These are phyloP conservation scores for Psilocybe sp. DNA, from an alignment of 768 basidiomycete genomes.

Conservation along the genomic window DNA sequence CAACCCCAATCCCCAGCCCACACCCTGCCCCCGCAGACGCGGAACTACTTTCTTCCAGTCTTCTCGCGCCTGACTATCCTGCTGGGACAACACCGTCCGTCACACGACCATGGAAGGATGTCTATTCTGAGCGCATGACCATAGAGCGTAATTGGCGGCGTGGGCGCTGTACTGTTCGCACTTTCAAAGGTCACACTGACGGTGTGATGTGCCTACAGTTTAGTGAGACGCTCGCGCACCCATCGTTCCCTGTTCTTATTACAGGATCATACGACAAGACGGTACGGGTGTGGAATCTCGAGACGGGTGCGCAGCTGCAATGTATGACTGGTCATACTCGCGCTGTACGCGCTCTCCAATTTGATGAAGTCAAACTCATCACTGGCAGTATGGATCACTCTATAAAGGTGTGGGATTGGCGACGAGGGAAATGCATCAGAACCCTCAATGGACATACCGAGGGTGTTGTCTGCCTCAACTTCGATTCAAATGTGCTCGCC, in stretches of 20 bases:
- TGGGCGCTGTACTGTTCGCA: conserved; percentile 82
- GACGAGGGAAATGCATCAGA: conserved; percentile 82
- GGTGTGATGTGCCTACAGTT: conserved; percentile 98
- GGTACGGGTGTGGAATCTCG: conserved; percentile 93
- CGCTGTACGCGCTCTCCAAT: conserved; percentile 90
- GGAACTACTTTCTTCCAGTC: conserved; percentile 19
- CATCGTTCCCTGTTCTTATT: conserved; percentile 90
- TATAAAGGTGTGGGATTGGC: conserved; percentile 95
- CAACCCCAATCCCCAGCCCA: conserved; percentile 9
- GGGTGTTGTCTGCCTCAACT: conserved; percentile 88
- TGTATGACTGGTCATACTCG: conserved; percentile 88
- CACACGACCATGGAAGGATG: conserved; percentile 96
- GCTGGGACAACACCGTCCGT: conserved; percentile 29
- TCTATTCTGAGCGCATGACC: conserved; percentile 95
- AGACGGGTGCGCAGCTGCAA: conserved; percentile 81
- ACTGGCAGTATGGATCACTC: conserved; percentile 97
- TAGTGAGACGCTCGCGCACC: conserved; percentile 77
- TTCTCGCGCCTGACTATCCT: conserved; percentile 29
- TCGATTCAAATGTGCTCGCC: conserved; percentile 88
- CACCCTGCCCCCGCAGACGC: conserved; percentile 10
- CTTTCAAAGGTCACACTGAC: conserved; percentile 89
- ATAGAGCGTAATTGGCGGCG: conserved; percentile 98
- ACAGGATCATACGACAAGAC: conserved; percentile 98
- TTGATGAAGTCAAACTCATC: conserved; percentile 92
- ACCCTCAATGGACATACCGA: conserved; percentile 89